Evolutionary conservation across 2,329 filamentous ascomycete species (phyloP), one percentile per base, ranked within the genome.

Genomic region (Hypoxylon sp.): DNA sequence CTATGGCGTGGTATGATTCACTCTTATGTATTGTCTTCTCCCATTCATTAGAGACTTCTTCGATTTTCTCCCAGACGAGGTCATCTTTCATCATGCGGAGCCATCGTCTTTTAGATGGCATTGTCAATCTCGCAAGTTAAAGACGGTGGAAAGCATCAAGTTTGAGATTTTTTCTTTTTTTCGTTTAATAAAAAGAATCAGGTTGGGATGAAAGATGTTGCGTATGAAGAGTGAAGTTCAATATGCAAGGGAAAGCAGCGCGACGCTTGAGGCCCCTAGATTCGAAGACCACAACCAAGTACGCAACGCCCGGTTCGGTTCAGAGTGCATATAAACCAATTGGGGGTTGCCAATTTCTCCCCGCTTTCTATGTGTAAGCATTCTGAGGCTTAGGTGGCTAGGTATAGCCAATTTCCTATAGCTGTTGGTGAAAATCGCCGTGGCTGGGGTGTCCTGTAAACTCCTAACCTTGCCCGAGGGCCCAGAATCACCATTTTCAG

Each of bases 51-150:
- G 46, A 39, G 11, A 58, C 67, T 16, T 74, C 61, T 9, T 77
- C 75, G 21, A 61, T 59, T 45, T 69, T 72, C 56, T 76, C 66
- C 76, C 73, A 78, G 16, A 68, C 68, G 32, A 76, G 61, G 61
- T 76, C 74, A 57, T 77, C 74, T 52, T 70, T 70, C 4, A 54
- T 16, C 70, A 72, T 73, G 8, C 64, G 50, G 16, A 71, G 6
- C 54, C 57, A 65, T 64, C 75, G 71, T n/a, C 14, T 47, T 50
- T 75, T 76, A 8, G 61, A 53, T 4, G 70, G 61, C 74, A 77
- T 76, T 51, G 11, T 41, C 9, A 14, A 1, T 19, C 5, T 39
- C 14, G 14, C 12, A 16, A 34, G 12, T 9, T 6, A 4, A 37
- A 16, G 14, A 16, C n/a, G 14, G 3, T 16, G 5, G 8, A 2